A percentile compares a stretch with the other conserved stretches of the same genome.
phyloP scores from a whole-genome alignment of 2,329 filamentous ascomycete species.

The Cladosporium sp. region DNA sequence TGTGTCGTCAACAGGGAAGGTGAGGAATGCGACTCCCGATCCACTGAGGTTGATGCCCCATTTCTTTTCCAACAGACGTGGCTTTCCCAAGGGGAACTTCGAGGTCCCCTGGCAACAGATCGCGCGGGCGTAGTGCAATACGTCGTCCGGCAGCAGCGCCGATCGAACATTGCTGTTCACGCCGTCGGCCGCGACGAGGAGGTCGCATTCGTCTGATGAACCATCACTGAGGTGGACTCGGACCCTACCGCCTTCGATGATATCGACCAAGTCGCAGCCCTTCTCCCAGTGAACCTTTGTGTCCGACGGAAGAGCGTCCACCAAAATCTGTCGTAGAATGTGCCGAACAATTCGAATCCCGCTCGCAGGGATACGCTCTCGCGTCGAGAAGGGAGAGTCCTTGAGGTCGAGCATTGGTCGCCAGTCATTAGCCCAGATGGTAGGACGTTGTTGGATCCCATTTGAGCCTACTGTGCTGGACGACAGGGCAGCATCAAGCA shows the following conservation, averaged over 20 bases:
- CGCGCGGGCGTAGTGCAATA: conserved; percentile 19
- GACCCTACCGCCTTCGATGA: conserved; percentile 6
- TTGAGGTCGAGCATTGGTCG: not conserved
- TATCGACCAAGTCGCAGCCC: not conserved
- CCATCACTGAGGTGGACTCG: conserved; percentile 13
- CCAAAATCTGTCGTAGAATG: conserved; percentile 5
- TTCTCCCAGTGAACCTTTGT: conserved; percentile 12
- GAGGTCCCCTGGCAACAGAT: conserved; percentile 16
- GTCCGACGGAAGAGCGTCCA: not conserved
- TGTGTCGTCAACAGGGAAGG: conserved; percentile 46
- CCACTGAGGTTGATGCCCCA: conserved; percentile 28
- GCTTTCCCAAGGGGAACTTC: conserved; percentile 18
- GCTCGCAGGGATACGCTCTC: not conserved
- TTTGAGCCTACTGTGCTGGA: conserved; percentile 11
- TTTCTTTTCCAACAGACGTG: conserved; percentile 16
- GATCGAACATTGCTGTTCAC: conserved; percentile 23
- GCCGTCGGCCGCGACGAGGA: conserved; percentile 24
- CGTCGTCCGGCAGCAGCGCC: conserved; percentile 13
- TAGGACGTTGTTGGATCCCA: not conserved
- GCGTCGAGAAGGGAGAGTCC: not conserved
- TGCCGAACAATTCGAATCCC: conserved; percentile 6
- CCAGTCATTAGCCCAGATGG: conserved; percentile 6
- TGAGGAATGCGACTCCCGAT: conserved; percentile 46
- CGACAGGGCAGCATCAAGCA: conserved; percentile 17
- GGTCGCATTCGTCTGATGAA: conserved; percentile 19